Evolutionary conservation across 139 green algal genomes (phyloP).

Genomic region (Chlorella sp.): DNA sequence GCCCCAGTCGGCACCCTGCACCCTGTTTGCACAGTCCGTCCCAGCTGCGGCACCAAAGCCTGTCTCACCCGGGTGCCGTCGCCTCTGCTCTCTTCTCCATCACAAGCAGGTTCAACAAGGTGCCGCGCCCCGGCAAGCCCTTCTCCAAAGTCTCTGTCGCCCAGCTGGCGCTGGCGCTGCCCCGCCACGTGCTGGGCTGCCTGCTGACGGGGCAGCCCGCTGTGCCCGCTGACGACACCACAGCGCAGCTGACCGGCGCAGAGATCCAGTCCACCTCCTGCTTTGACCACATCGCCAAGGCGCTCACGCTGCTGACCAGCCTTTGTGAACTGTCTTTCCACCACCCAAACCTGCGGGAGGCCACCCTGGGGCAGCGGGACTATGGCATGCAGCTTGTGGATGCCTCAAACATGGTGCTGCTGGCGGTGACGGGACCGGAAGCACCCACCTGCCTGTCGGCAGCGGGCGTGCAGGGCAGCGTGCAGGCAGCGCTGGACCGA

Average conservation of each 20-base stretch:
- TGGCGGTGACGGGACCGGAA: slow-evolving; percentile 48
- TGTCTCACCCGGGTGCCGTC: too few species aligned
- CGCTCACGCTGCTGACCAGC: slow-evolving; percentile 25
- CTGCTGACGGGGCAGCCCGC: slow-evolving; percentile 40
- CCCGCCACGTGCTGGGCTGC: slow-evolving; percentile 42
- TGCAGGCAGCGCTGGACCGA: slow-evolving; percentile 38
- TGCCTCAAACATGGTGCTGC: slow-evolving; percentile 45
- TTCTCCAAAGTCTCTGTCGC: not conserved
- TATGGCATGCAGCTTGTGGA: slow-evolving; percentile 46
- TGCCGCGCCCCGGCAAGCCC: slow-evolving; percentile 3
- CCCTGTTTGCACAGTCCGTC: not conserved
- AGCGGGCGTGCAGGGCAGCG: not conserved
- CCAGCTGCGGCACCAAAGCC: too few species aligned
- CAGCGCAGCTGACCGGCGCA: slow-evolving; percentile 10
- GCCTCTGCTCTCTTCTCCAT: not conserved
- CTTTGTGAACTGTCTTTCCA: slow-evolving; percentile 33
- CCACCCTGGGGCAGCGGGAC: slow-evolving; percentile 16
- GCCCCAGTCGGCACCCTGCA: not conserved
- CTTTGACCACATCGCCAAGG: slow-evolving; percentile 43
- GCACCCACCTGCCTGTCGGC: not conserved
- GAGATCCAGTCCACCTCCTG: slow-evolving; percentile 1
- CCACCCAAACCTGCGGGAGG: slow-evolving; percentile 6
- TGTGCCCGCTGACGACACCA: slow-evolving; percentile 20
- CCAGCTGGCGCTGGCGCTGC: slow-evolving; percentile 23
- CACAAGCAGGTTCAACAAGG: slow-evolving; percentile 13